Evolutionary conservation across 2,329 filamentous ascomycete genomes (phyloP).

Genomic region (Niveomyces coronatus): DNA sequence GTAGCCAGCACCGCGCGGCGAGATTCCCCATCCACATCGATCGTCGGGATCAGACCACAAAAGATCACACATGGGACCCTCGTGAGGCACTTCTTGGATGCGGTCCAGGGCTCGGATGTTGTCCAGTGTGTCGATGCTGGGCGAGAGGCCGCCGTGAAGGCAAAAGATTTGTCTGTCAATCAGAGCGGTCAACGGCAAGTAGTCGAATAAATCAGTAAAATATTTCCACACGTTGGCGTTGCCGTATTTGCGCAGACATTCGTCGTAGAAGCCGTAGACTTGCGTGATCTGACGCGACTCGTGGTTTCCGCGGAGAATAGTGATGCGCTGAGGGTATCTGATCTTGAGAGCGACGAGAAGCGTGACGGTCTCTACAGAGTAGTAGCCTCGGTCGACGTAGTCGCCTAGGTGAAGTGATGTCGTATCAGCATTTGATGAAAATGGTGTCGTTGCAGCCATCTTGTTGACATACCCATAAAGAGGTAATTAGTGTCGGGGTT

Average conservation of each 20-base stretch:
- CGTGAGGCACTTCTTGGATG: slow-evolving; percentile 96
- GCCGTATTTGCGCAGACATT: slow-evolving; percentile 95
- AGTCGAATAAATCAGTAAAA: slow-evolving; percentile 99
- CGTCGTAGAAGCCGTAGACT: slow-evolving; percentile 98
- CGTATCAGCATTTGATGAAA: background rate
- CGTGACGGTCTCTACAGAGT: slow-evolving; percentile 97
- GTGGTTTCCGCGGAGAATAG: slow-evolving; percentile 95
- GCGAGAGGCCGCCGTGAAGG: slow-evolving; percentile 90
- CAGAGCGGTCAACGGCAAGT: slow-evolving; percentile 88
- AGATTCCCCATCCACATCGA: slow-evolving; percentile 91
- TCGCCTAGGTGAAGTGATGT: slow-evolving; percentile 50
- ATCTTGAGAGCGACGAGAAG: slow-evolving; percentile 95
- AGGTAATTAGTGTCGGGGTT: slow-evolving; percentile 98
- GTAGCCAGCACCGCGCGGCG: slow-evolving; percentile 86
- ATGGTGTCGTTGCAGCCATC: too few relatives aligned
- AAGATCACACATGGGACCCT: slow-evolving; percentile 95
- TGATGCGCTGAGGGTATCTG: slow-evolving; percentile 89
- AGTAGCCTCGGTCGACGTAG: slow-evolving; percentile 96
- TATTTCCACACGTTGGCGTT: slow-evolving; percentile 99
- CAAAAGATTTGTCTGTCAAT: slow-evolving; percentile 99
- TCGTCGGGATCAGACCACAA: slow-evolving; percentile 98
- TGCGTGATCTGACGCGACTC: slow-evolving; percentile 96
- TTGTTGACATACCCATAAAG: slow-evolving; percentile 61
- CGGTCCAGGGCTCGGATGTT: slow-evolving; percentile 93
- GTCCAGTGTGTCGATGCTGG: slow-evolving; percentile 90